A percentile compares a stretch with the other conserved stretches of the same genome.
Conservation (phyloP, 495 filamentous ascomycete species). For the Tuber umbilicatum region DNA sequence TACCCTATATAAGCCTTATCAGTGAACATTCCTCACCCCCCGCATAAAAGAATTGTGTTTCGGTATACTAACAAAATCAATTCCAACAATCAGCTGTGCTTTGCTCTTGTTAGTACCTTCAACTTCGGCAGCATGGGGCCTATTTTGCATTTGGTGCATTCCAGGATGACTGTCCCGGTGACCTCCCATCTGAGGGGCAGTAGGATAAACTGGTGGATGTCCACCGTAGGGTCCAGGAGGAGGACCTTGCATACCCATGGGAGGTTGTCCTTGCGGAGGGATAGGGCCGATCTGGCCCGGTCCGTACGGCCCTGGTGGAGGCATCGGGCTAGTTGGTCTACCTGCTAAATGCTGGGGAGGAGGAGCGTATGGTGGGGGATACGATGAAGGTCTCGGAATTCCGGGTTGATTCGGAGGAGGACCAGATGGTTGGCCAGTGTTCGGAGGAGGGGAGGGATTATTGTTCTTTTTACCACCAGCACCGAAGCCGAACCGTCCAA, state of each 20-base stretch:
- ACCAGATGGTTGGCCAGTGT: conserved; percentile 15
- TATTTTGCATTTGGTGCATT: conserved; percentile 26
- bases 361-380: conserved; percentile 37
- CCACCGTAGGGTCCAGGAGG: conserved; percentile 21
- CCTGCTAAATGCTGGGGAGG: conserved; percentile 21
- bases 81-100: conserved; percentile 72
- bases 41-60: neutral
- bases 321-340: conserved; percentile 38
- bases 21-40: neutral
- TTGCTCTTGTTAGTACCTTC: conserved; percentile 77
- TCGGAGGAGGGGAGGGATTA: conserved; percentile 32
- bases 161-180: conserved; percentile 34
- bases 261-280: conserved; percentile 29
- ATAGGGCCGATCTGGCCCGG: conserved; percentile 40
- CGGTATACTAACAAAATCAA: conserved; percentile 62
- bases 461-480: conserved; percentile 17
- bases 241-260: conserved; percentile 35
- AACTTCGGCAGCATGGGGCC: conserved; percentile 60
- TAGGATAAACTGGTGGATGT: conserved; percentile 26
- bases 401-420: conserved; percentile 17
- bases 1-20: conserved; percentile 49
- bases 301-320: conserved; percentile 38
- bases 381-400: conserved; percentile 24
- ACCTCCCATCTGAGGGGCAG: conserved; percentile 22
- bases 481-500: conserved; percentile 29